Conservation (phyloP, 2,329 filamentous ascomycete species). For the Aspergillus cejpii region DNA sequence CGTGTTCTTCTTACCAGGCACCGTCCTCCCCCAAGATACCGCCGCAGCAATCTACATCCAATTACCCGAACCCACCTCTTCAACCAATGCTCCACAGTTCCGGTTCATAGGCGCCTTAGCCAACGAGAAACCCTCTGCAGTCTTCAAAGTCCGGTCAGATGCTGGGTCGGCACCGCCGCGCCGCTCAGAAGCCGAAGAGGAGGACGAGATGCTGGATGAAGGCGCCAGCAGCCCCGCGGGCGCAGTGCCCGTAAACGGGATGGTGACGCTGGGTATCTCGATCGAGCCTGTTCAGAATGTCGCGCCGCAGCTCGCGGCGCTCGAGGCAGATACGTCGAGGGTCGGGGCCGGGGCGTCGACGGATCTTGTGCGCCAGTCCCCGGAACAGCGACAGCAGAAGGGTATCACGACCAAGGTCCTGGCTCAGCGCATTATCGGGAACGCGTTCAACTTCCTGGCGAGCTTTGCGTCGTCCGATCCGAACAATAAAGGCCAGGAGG, state of each 20-base stretch:
- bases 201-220: slow-evolving; percentile 45
- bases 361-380: slow-evolving; percentile 26
- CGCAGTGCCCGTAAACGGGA: slow-evolving; percentile 29
- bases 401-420: slow-evolving; percentile 65
- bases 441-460: slow-evolving; percentile 93
- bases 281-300: slow-evolving; percentile 72
- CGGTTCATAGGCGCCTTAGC: slow-evolving; percentile 83
- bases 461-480: slow-evolving; percentile 65
- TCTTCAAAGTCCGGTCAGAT: slow-evolving; percentile 64
- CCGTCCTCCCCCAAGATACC: slow-evolving; percentile 63
- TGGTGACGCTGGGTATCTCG: slow-evolving; percentile 72
- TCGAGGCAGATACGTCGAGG: slow-evolving; percentile 40
- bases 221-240: slow-evolving; percentile 29
- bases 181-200: slow-evolving; percentile 32
- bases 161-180: slow-evolving; percentile 16
- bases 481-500: slow-evolving; percentile 60
- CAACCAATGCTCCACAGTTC: slow-evolving; percentile 52
- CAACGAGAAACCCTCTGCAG: slow-evolving; percentile 81
- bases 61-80: slow-evolving; percentile 45
- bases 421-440: slow-evolving; percentile 89
- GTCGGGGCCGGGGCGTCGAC: slow-evolving; percentile 20
- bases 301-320: slow-evolving; percentile 58
- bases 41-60: slow-evolving; percentile 89
- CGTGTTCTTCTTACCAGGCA: slow-evolving; percentile 78
- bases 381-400: slow-evolving; percentile 23